Evolutionary conservation across 2,329 filamentous ascomycete genomes (phyloP), one percentile per base, ranked within the genome.

Genomic region (Scolecobasidium constrictum): DNA sequence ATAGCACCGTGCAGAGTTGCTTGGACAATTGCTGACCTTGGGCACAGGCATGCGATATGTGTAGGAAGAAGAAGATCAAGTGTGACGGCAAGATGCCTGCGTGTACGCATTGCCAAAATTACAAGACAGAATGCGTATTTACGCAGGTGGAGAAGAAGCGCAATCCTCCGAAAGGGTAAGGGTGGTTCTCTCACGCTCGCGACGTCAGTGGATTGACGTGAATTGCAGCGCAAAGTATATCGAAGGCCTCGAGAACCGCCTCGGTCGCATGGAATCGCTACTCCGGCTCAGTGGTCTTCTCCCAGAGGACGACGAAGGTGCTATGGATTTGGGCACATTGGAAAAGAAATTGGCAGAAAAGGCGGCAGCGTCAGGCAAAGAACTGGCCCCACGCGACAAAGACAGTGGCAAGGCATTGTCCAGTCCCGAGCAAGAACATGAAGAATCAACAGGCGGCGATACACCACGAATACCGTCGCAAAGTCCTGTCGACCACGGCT

Each of bases 61-160:
- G 90, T 60, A 76, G 88, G 54, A 94, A 94, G 67, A 82, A 82
- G 65, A 94, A 90, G 72, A 92, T 96, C 65, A 96, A 96, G 67
- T 96, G 90, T 64, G 92, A 96, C 59, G 90, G 92, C 52, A 94
- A 93, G 66, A 78, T 94, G 65, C 90, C 92, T 28, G 80, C 87
- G 47, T 98, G 92, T 64, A 88, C 86, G 5, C 92, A 96, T 64
- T 98, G 90, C 62, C 83, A 83, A 61, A 96, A 95, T 62, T 95
- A 95, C 71, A 95, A 95, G 72, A 95, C 88, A 4, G 87, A 94
- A 54, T 98, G 90, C 62, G 77, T 94, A 53, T 96, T 96, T 59
- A 96, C 92, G 1, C 87, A 94, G 60, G 88, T 96, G 28, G 92
- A 98, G 68, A 98, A 98, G 78, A 98, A 98, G 73, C 77, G 92